Conservation (phyloP, 208 protist species). For the Trypanosoma lewisi region DNA sequence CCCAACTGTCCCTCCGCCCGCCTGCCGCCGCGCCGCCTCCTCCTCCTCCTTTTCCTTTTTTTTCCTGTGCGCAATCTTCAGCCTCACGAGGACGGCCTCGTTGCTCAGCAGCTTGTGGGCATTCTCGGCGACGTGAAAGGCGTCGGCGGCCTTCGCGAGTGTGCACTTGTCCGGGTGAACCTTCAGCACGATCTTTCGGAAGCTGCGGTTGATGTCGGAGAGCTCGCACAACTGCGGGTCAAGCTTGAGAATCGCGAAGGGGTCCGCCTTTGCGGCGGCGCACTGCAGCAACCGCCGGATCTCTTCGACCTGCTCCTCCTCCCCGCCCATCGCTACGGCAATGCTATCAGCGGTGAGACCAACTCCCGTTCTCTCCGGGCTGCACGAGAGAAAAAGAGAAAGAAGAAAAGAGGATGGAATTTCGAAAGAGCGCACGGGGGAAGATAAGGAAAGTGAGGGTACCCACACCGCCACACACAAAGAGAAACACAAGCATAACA, state of each 20-base stretch:
- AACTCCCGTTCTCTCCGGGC: too few relatives aligned
- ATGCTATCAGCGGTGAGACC: background rate
- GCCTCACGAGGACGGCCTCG: constrained; percentile 56
- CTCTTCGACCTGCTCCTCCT: constrained; percentile 52
- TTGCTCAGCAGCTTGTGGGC: constrained; percentile 78
- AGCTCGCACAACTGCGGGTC: constrained; percentile 59
- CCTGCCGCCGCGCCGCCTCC: constrained; percentile 25
- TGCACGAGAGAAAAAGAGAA: background rate
- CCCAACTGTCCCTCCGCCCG: background rate
- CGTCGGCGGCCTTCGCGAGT: constrained; percentile 64
- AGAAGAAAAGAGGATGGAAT: background rate
- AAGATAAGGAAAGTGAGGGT: too few relatives aligned
- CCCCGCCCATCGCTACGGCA: constrained; percentile 19
- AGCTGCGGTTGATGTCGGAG: constrained; percentile 65
- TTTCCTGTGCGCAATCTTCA: constrained; percentile 70
- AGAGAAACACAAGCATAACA: constrained; percentile 4
- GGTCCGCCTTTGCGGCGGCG: constrained; percentile 33
- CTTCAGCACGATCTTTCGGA: constrained; percentile 72
- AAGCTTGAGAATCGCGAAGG: constrained; percentile 67
- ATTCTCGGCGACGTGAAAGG: constrained; percentile 81
- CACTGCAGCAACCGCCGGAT: constrained; percentile 66
- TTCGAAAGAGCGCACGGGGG: background rate
- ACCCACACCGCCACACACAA: background rate
- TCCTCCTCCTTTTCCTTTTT: constrained; percentile 52
- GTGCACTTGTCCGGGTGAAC: constrained; percentile 91